Conservation (phyloP, 306 rosid genomes). For the Corylus americana region DNA sequence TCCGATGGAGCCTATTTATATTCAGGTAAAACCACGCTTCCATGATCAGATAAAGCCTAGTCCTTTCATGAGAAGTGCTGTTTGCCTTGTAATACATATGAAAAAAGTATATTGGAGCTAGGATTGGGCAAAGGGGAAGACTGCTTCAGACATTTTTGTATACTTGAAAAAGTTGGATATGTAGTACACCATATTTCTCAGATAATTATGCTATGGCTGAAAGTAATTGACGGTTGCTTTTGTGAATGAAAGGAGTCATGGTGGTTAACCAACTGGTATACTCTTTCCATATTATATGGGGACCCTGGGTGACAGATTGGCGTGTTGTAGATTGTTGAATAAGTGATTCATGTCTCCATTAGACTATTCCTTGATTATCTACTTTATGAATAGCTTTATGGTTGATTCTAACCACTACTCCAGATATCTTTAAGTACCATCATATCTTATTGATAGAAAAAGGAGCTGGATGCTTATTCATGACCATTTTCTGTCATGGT, state of each 20-base stretch:
- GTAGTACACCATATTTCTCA: not conserved
- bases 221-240: not conserved
- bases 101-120: not conserved
- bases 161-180: not conserved
- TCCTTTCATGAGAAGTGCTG: not conserved
- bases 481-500: not conserved
- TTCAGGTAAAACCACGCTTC: conserved; percentile 56
- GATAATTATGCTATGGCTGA: not conserved
- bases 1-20: conserved; percentile 83
- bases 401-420: conserved; percentile 11
- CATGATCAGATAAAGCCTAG: not conserved
- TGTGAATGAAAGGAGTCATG: not conserved
- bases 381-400: not conserved
- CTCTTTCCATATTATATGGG: conserved; percentile 1
- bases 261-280: not conserved
- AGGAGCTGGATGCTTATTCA: not conserved
- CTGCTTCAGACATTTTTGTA: conserved; percentile 1
- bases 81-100: not conserved
- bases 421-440: conserved; percentile 5
- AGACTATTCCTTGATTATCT: conserved; percentile 7
- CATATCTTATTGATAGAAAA: conserved; percentile 8
- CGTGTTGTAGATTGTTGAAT: conserved; percentile 5
- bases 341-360: not conserved
- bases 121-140: not conserved
- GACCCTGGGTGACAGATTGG: not conserved